A percentile compares a stretch with the other conserved stretches of the same genome.
Evolutionary conservation across 805 yeast genomes (phyloP).

Genomic region (Metschnikowia henanensis): DNA sequence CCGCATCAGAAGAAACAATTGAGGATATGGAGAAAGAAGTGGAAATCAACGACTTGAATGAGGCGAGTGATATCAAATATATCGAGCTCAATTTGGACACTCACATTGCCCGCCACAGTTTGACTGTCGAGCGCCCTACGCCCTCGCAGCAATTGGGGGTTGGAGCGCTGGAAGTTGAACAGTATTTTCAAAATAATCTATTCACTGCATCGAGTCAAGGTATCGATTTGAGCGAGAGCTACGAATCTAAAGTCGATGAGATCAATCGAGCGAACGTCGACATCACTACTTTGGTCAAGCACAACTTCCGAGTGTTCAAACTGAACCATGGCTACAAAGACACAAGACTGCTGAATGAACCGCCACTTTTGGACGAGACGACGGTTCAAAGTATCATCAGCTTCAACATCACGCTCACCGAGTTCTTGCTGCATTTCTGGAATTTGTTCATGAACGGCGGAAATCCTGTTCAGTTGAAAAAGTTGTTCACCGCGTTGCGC

Average conservation of each 20-base stretch:
- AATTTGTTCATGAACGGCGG: slow-evolving; percentile 35
- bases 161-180: slow-evolving; percentile 6
- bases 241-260: slow-evolving; percentile 28
- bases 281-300: slow-evolving; percentile 48
- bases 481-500: slow-evolving; percentile 36
- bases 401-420: slow-evolving; percentile 41
- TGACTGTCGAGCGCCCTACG: slow-evolving; percentile 7
- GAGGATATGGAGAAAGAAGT: slow-evolving; percentile 45
- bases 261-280: slow-evolving; percentile 46
- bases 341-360: slow-evolving; percentile 6
- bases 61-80: slow-evolving; percentile 47
- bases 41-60: slow-evolving; percentile 52
- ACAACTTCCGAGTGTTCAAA: slow-evolving; percentile 54
- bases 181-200: slow-evolving; percentile 17
- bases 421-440: slow-evolving; percentile 46
- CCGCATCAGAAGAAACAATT: slow-evolving; percentile 21
- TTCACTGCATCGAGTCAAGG: slow-evolving; percentile 20
- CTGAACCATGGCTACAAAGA: slow-evolving; percentile 26
- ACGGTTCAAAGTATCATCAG: slow-evolving; percentile 35
- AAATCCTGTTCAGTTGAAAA: slow-evolving; percentile 39
- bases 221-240: slow-evolving; percentile 30
- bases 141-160: background rate
- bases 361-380: slow-evolving; percentile 37
- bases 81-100: slow-evolving; percentile 46
- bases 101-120: slow-evolving; percentile 18